Conservation (phyloP, 2,329 filamentous ascomycete genomes). For the Trichoderma koningiopsis region DNA sequence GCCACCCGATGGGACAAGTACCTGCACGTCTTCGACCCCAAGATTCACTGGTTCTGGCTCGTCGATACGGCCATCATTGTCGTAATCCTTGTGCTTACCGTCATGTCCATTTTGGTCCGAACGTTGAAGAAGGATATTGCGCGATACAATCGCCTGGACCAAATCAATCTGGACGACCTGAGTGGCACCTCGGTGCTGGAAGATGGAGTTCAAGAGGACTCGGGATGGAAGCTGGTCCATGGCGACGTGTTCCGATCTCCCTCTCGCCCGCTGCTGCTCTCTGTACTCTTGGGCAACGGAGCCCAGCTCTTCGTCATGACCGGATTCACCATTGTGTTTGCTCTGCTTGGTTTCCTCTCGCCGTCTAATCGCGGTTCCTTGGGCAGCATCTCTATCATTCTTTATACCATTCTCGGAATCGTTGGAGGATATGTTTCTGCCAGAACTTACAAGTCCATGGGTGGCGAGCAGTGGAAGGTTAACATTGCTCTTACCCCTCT, state of each 20-base stretch:
- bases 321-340: slow-evolving; percentile 89
- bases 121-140: slow-evolving; percentile 94
- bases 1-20: slow-evolving; percentile 99
- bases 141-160: slow-evolving; percentile 91
- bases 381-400: slow-evolving; percentile 87
- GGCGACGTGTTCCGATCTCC: slow-evolving; percentile 95
- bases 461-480: slow-evolving; percentile 90
- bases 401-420: slow-evolving; percentile 91
- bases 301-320: slow-evolving; percentile 98
- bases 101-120: slow-evolving; percentile 86
- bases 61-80: slow-evolving; percentile 96
- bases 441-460: slow-evolving; percentile 91
- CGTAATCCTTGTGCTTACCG: slow-evolving; percentile 85
- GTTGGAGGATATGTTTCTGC: slow-evolving; percentile 89
- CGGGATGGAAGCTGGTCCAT: slow-evolving; percentile 97
- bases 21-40: slow-evolving; percentile 93
- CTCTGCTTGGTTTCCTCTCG: slow-evolving; percentile 89
- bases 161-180: slow-evolving; percentile 87
- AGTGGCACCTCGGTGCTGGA: slow-evolving; percentile 77
- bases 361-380: slow-evolving; percentile 94
- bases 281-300: slow-evolving; percentile 87
- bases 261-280: slow-evolving; percentile 78
- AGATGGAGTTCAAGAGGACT: slow-evolving; percentile 95
- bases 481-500: slow-evolving; percentile 88
- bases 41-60: slow-evolving; percentile 98